Evolutionary conservation across 2,329 filamentous ascomycete genomes (phyloP).

Genomic region (Neofusicoccum laricinum): DNA sequence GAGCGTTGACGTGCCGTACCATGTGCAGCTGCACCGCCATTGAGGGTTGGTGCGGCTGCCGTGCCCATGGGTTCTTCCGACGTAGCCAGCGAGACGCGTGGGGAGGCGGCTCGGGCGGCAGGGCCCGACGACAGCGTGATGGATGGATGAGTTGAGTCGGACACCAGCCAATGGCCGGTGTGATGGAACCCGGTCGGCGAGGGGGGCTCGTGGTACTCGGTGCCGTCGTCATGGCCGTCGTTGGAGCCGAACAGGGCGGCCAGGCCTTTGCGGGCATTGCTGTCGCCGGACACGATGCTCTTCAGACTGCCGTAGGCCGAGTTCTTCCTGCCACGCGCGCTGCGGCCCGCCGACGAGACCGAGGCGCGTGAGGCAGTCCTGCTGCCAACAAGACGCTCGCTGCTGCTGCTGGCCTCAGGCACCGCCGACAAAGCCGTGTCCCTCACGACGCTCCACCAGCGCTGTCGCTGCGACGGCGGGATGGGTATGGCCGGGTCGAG

Average conservation of each 20-base stretch:
- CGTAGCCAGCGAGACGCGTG: conserved; percentile 10
- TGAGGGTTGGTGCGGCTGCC: background rate
- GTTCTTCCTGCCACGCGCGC: conserved; percentile 15
- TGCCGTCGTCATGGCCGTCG: background rate
- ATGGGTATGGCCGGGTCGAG: conserved; percentile 26
- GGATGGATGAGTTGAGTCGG: background rate
- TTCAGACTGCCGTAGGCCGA: conserved; percentile 21
- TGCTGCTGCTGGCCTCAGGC: conserved; percentile 48
- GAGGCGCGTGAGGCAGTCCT: conserved; percentile 12
- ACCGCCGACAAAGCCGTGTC: conserved; percentile 45
- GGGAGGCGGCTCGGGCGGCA: conserved; percentile 5
- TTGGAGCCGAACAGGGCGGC: conserved; percentile 9
- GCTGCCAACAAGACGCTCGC: conserved; percentile 33
- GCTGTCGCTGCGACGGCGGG: conserved; percentile 26
- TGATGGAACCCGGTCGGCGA: background rate
- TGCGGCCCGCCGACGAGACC: conserved; percentile 9
- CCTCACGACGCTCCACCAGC: conserved; percentile 29
- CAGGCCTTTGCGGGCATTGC: conserved; percentile 7
- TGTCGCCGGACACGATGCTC: conserved; percentile 20
- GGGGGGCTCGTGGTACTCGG: background rate
- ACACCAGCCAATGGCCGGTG: conserved; percentile 6
- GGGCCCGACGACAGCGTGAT: conserved; percentile 9
- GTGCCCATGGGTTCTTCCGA: conserved; percentile 1
- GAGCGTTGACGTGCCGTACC: background rate
- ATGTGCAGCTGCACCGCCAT: background rate